Evolutionary conservation across 1,284 basidiomycete species (phyloP).

Genomic region (Boletus smithii): DNA sequence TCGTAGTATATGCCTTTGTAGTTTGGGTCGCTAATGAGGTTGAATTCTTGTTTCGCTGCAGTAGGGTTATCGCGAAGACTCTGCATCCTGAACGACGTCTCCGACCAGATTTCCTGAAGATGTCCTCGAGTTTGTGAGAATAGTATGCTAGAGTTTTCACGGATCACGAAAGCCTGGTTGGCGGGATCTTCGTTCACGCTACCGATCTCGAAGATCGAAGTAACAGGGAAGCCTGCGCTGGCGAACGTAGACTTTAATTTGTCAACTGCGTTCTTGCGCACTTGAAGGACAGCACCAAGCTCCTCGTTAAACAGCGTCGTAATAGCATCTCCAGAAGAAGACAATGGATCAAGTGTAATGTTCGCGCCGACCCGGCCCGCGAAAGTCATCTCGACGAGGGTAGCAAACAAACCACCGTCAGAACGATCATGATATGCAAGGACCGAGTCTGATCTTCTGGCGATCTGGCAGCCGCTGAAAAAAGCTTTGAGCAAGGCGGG

Average conservation of each 20-base stretch:
- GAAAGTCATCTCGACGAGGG: conserved; percentile 95
- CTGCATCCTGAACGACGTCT: conserved; percentile 94
- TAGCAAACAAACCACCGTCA: conserved; percentile 92
- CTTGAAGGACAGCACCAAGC: conserved; percentile 90
- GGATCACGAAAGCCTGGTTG: conserved; percentile 65
- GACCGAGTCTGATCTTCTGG: conserved; percentile 67
- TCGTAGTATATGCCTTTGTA: conserved; percentile 77
- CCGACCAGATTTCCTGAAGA: conserved; percentile 88
- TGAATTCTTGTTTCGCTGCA: conserved; percentile 81
- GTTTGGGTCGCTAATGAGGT: conserved; percentile 64
- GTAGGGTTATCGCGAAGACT: conserved; percentile 80
- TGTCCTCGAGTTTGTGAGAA: conserved; percentile 66
- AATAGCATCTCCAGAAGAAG: conserved; percentile 50
- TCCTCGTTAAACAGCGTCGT: conserved; percentile 93
- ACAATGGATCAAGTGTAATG: conserved; percentile 63
- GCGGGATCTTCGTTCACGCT: conserved; percentile 50
- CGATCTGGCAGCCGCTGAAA: conserved; percentile 70
- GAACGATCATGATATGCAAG: conserved; percentile 98
- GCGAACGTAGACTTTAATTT: conserved; percentile 63
- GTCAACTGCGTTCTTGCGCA: conserved; percentile 60
- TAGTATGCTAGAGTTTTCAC: conserved; percentile 51
- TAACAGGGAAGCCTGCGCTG: conserved; percentile 68
- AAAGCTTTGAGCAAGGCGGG: conserved; percentile 76
- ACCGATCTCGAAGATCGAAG: conserved; percentile 75
- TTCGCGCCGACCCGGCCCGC: conserved; percentile 83